Conservation (phyloP, 2,329 filamentous ascomycete genomes). For the Colletotrichum spaethianum region DNA sequence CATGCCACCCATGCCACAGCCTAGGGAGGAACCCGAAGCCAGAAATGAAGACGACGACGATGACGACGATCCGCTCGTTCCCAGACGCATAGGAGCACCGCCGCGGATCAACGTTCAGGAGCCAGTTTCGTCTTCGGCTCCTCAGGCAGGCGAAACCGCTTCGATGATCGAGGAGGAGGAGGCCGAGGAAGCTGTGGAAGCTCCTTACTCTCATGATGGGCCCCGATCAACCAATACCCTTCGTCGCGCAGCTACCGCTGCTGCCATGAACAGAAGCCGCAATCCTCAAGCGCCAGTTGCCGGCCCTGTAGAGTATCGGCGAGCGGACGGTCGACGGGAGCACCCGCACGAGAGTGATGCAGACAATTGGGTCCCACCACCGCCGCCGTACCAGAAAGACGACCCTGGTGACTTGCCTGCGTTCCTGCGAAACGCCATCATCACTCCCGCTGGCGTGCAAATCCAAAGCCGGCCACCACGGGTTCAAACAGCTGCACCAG, state of each 20-base stretch:
- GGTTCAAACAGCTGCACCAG: constrained; percentile 41
- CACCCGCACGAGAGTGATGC: constrained; percentile 89
- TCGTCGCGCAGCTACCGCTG: constrained; percentile 82
- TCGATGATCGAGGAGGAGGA: constrained; percentile 70
- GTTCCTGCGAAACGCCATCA: constrained; percentile 66
- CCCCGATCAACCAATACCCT: constrained; percentile 80
- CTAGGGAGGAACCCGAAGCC: constrained; percentile 45
- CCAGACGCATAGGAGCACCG: constrained; percentile 61
- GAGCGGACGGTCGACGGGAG: constrained; percentile 78
- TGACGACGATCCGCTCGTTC: constrained; percentile 67
- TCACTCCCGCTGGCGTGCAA: constrained; percentile 52
- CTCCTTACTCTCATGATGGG: constrained; percentile 80
- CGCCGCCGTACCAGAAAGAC: constrained; percentile 82
- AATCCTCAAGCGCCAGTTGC: constrained; percentile 70
- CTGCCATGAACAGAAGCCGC: constrained; percentile 78
- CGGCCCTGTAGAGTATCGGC: constrained; percentile 73
- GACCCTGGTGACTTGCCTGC: constrained; percentile 70
- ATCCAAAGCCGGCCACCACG: constrained; percentile 45
- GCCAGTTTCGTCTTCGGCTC: constrained; percentile 12
- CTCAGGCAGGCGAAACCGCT: constrained; percentile 59
- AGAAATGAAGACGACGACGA: constrained; percentile 50
- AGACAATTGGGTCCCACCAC: constrained; percentile 90
- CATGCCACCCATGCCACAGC: constrained; percentile 44
- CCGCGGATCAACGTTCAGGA: constrained; percentile 45
- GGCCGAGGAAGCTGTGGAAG: constrained; percentile 71